Evolutionary conservation across 768 basidiomycete species (phyloP).

Genomic region (Lactifluus volemus): DNA sequence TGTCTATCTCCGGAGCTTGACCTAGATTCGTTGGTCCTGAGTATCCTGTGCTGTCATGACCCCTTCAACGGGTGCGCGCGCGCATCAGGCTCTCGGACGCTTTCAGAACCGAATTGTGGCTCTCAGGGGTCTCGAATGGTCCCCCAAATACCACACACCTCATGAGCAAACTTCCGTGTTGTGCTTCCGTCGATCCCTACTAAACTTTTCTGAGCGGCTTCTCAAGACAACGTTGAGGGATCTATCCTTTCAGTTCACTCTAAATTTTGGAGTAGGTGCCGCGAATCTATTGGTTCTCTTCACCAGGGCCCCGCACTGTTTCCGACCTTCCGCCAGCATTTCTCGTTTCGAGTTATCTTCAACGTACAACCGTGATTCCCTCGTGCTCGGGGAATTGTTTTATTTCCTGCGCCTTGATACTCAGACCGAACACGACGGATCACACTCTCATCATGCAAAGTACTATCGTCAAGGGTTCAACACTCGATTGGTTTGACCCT

Average conservation of each 20-base stretch:
- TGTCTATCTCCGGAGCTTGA: not conserved
- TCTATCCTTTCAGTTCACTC: too few relatives aligned
- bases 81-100: not conserved
- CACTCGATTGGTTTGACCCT: too few relatives aligned
- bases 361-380: not conserved
- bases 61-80: not conserved
- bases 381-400: too few relatives aligned
- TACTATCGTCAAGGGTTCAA: too few relatives aligned
- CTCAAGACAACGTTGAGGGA: too few relatives aligned
- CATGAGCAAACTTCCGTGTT: not conserved
- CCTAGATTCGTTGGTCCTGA: not conserved
- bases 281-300: too few relatives aligned
- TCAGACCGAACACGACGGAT: not conserved
- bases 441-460: not conserved
- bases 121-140: too few relatives aligned
- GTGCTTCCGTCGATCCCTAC: not conserved
- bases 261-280: too few relatives aligned
- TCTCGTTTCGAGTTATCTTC: not conserved
- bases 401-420: not conserved
- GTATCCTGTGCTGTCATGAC: not conserved
- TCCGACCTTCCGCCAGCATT: too few relatives aligned
- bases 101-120: not conserved
- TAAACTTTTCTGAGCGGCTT: not conserved
- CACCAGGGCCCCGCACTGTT: too few relatives aligned
- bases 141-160: too few relatives aligned